phyloP scores from a whole-genome alignment of 495 filamentous ascomycete genomes.

The Tuber calosporum region DNA sequence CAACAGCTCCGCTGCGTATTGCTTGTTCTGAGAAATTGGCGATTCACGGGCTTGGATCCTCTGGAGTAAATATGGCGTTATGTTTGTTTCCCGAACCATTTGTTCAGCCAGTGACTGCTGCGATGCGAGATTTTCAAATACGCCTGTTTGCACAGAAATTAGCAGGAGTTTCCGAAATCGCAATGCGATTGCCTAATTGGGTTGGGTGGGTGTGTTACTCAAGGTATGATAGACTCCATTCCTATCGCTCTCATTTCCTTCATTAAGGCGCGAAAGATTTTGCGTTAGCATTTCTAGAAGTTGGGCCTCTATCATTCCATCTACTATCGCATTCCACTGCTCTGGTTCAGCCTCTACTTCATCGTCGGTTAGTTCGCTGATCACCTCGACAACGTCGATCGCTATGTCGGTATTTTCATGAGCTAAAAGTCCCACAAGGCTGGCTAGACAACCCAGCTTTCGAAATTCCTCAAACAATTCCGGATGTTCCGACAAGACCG shows the following conservation, averaged over 20 bases:
- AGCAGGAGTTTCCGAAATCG: neutral
- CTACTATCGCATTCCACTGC: slow-evolving; percentile 75
- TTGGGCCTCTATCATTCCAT: slow-evolving; percentile 75
- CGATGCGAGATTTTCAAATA: slow-evolving; percentile 81
- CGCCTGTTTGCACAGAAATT: slow-evolving; percentile 44
- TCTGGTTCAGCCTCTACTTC: slow-evolving; percentile 76
- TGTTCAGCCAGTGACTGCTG: slow-evolving; percentile 58
- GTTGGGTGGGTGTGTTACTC: slow-evolving; percentile 43
- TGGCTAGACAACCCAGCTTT: slow-evolving; percentile 65
- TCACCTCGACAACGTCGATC: slow-evolving; percentile 82
- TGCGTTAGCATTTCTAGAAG: slow-evolving; percentile 72
- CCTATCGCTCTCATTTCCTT: slow-evolving; percentile 68
- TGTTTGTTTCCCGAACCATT: slow-evolving; percentile 58
- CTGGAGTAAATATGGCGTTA: slow-evolving; percentile 69
- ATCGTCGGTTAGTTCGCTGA: slow-evolving; percentile 88
- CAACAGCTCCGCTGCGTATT: slow-evolving; percentile 86
- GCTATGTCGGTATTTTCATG: slow-evolving; percentile 98
- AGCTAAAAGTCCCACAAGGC: slow-evolving; percentile 70
- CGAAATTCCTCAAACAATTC: slow-evolving; percentile 79
- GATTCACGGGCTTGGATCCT: slow-evolving; percentile 60
- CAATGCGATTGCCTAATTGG: neutral
- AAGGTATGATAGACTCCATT: slow-evolving; percentile 81
- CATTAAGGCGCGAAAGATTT: slow-evolving; percentile 77
- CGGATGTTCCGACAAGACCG: slow-evolving; percentile 78
- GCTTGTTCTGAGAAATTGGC: slow-evolving; percentile 74